phyloP scores from a whole-genome alignment of 202 grass and related monocot species.

The Panicum virgatum region DNA sequence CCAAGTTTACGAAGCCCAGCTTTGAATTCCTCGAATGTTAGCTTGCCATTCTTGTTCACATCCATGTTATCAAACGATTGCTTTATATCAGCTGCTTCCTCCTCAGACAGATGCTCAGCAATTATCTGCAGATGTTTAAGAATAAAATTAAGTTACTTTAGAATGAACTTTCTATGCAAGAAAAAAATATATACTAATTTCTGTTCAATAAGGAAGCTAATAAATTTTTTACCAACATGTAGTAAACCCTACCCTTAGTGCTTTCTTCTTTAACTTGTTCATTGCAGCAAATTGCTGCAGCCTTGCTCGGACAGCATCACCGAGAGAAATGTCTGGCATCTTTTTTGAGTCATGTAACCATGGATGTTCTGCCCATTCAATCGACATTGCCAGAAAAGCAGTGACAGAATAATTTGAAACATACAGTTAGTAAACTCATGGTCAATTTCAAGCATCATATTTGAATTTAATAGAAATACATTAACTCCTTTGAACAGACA shows the following conservation, averaged over 20 bases:
- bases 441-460: background rate
- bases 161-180: background rate
- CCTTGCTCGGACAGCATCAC: constrained; percentile 70
- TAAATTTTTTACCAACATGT: background rate
- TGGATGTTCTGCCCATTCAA: constrained; percentile 70
- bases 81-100: constrained; percentile 92
- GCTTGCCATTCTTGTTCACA: constrained; percentile 63
- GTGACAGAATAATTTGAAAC: background rate
- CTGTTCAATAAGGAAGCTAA: constrained; percentile 9
- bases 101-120: constrained; percentile 75
- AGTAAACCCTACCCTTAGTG: constrained; percentile 63
- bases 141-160: constrained; percentile 10
- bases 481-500: background rate
- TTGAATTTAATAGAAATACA: background rate
- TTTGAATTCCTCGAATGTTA: constrained; percentile 87
- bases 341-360: constrained; percentile 83
- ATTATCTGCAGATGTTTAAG: constrained; percentile 63
- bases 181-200: background rate
- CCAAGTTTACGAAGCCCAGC: constrained; percentile 70
- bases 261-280: constrained; percentile 98
- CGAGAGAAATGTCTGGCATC: constrained; percentile 78
- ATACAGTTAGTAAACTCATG: constrained; percentile 7
- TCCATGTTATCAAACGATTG: constrained; percentile 76
- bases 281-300: constrained; percentile 90
- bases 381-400: constrained; percentile 27